A percentile compares a stretch with the other conserved stretches of the same genome.
Evolutionary conservation across 1,284 basidiomycete species (phyloP).

Genomic region (Hemileia vastatrix): DNA sequence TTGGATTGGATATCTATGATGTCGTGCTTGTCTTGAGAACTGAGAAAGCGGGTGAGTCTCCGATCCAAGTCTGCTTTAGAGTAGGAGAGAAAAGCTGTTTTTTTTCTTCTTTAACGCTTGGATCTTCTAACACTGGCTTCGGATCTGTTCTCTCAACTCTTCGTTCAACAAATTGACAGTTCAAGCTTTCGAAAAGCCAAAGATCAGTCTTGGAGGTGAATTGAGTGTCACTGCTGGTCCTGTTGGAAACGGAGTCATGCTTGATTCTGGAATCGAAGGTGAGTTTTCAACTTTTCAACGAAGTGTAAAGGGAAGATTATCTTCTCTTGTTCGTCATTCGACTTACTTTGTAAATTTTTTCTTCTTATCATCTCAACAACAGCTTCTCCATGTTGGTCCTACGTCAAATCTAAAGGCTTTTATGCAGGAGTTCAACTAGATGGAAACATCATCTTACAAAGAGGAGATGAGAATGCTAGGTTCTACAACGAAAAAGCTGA

Average conservation of each 20-base stretch:
- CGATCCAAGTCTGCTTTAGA: too few species aligned
- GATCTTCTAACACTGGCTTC: not conserved
- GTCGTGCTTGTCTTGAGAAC: conserved; percentile 44
- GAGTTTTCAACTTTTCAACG: not conserved
- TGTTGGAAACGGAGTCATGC: conserved; percentile 41
- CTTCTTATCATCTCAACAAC: not conserved
- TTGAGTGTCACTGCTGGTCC: conserved; percentile 40
- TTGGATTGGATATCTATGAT: conserved; percentile 45
- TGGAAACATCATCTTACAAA: conserved; percentile 31
- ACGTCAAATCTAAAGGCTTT: conserved; percentile 43
- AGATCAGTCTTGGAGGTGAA: conserved; percentile 41
- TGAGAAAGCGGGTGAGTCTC: conserved; percentile 31
- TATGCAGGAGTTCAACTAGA: conserved; percentile 43
- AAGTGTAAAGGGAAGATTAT: not conserved
- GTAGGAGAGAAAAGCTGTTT: too few species aligned
- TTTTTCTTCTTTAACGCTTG: not conserved
- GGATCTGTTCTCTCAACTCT: not conserved
- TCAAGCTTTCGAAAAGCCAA: conserved; percentile 36
- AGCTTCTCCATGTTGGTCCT: conserved; percentile 39
- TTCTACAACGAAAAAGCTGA: conserved; percentile 25
- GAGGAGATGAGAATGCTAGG: conserved; percentile 15
- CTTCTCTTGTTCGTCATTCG: not conserved
- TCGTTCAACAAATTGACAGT: conserved; percentile 14
- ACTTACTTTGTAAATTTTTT: not conserved
- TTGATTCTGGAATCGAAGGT: conserved; percentile 39